phyloP scores from a whole-genome alignment of 257 asterid genomes.

The Fraxinus cuspidata region DNA sequence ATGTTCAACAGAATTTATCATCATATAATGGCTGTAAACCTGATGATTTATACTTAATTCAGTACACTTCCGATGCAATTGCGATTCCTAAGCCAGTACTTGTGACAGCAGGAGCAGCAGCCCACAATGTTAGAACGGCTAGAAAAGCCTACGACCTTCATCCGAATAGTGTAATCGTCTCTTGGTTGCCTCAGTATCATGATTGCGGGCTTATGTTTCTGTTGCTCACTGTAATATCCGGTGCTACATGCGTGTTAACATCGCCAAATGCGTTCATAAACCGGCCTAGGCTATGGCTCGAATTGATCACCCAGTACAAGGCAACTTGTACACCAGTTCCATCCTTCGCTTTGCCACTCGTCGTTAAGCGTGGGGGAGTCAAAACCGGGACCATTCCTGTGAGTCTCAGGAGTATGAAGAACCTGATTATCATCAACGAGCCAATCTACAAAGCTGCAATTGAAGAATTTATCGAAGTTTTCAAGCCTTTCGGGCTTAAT shows the following conservation, averaged over 20 bases:
- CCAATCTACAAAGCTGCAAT: slow-evolving; percentile 49
- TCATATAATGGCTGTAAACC: slow-evolving; percentile 57
- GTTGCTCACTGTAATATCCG: slow-evolving; percentile 58
- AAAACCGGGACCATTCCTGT: slow-evolving; percentile 29
- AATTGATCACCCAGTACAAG: slow-evolving; percentile 47
- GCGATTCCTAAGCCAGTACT: slow-evolving; percentile 75
- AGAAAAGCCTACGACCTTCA: slow-evolving; percentile 66
- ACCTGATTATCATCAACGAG: slow-evolving; percentile 72
- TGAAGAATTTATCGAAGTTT: slow-evolving; percentile 46
- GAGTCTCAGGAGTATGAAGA: slow-evolving; percentile 48
- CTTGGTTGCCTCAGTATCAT: slow-evolving; percentile 87
- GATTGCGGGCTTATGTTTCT: slow-evolving; percentile 86
- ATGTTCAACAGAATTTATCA: background rate
- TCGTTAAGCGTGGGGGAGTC: slow-evolving; percentile 48
- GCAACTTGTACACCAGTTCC: slow-evolving; percentile 84
- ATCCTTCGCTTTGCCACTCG: slow-evolving; percentile 71
- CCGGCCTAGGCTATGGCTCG: slow-evolving; percentile 78
- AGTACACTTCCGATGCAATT: slow-evolving; percentile 84
- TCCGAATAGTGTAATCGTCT: slow-evolving; percentile 62
- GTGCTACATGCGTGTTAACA: slow-evolving; percentile 67
- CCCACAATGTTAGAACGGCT: slow-evolving; percentile 74
- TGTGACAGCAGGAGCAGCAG: slow-evolving; percentile 80
- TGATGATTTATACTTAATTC: slow-evolving; percentile 61
- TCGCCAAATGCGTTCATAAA: slow-evolving; percentile 57
- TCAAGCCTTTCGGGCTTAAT: slow-evolving; percentile 47